Evolutionary conservation across 208 protist species (phyloP), one percentile per base, ranked within the genome.

Genomic region (Angomonas desouzai): DNA sequence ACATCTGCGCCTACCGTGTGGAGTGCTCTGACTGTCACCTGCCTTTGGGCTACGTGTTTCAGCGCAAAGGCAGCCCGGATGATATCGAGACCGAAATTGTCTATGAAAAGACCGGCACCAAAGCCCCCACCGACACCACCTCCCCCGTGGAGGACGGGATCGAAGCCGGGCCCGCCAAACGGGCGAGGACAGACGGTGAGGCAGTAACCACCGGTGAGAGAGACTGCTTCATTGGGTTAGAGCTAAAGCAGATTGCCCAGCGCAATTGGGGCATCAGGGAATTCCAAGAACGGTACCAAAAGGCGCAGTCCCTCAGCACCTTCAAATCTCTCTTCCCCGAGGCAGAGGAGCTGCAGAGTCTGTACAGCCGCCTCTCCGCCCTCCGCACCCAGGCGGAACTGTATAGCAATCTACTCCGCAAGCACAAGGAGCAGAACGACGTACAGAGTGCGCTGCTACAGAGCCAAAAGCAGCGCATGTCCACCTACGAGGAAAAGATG

Each of bases 361-460:
- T 91, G 27, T 80, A 90, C 61, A 76, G 76, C 55, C 83, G 87
- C 20, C 73, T 94, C 22, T 73, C 80, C 6, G 81, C 83, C 18
- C 66, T 94, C 36, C 81, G 88, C 18, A 85, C 74, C 27, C 88
- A 94, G 64, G 65, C 76, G 36, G 79, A 90, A 69, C 75, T 94
- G 43, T 94, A 92, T 68, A 84, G 76, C 63, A 90, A 83, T 63
- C 70, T 94, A 22, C 78, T 94, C 27, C 75, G 74, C 2, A 88
- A 89, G 38, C 82, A 91, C 68, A 91, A 90, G 64, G 83, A 91
- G 72, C 84, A 92, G 63, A 87, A 89, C 73, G 88, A 94, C 61
- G 84, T 94, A 48, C 88, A 94, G 68, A 76, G 66, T 33, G 78
- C 83, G 1, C 74, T 94, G 43, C 70, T 91, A 20, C 72, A 81